These are phyloP conservation scores for Dothistroma septosporum DNA, from an alignment of 2,329 filamentous ascomycete species.

Conservation along the genomic window DNA sequence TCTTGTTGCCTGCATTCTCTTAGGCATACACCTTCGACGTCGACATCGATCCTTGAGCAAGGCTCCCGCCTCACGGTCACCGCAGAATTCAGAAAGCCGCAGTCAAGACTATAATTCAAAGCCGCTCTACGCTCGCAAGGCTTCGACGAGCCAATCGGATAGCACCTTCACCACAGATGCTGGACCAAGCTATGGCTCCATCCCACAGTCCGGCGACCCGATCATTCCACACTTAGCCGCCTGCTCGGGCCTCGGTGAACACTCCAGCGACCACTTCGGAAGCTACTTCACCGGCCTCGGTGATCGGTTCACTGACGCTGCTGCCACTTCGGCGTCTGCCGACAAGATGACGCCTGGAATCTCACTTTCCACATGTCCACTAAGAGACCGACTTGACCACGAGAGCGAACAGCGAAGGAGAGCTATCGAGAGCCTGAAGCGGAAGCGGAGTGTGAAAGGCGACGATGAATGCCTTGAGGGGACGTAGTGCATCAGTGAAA, in stretches of 20 bases:
- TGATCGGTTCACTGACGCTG: constrained; percentile 16
- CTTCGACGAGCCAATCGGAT: not conserved
- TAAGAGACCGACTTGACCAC: not conserved
- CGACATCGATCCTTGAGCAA: not conserved
- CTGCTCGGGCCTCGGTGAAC: not conserved
- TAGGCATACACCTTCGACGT: not conserved
- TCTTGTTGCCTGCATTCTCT: not conserved
- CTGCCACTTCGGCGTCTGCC: not conserved
- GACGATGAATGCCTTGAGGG: not conserved
- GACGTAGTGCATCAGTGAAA: not conserved
- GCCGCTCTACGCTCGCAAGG: constrained; percentile 3
- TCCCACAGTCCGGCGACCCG: not conserved
- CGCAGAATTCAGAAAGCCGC: not conserved
- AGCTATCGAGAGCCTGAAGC: not conserved
- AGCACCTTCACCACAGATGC: constrained; percentile 4
- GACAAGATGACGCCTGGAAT: constrained; percentile 1
- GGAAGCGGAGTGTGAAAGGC: not conserved
- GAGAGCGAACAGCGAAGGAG: not conserved
- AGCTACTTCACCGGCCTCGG: constrained; percentile 15
- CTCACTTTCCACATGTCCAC: not conserved
- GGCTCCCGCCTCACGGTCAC: not conserved
- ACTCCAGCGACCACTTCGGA: constrained; percentile 8
- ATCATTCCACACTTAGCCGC: not conserved
- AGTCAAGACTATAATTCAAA: constrained; percentile 4
- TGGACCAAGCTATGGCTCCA: constrained; percentile 2